These are phyloP conservation scores for Thymus quinquecostatus DNA, from an alignment of 257 asterid species.

Conservation along the genomic window DNA sequence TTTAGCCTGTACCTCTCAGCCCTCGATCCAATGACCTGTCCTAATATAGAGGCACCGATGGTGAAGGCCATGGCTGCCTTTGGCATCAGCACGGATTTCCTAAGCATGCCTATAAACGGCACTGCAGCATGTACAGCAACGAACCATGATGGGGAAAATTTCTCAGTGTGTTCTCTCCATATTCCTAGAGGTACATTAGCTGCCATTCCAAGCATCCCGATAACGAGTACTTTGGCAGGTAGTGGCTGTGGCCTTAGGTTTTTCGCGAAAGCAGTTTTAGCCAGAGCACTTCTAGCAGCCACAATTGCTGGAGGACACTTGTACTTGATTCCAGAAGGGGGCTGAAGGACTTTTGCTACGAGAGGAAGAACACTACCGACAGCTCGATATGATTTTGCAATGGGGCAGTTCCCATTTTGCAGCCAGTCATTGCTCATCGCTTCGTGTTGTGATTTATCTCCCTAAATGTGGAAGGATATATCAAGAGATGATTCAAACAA, in stretches of 20 bases:
- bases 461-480: conserved; percentile 47
- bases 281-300: conserved; percentile 79
- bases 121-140: conserved; percentile 94
- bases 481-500: conserved; percentile 2
- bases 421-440: conserved; percentile 83
- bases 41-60: conserved; percentile 84
- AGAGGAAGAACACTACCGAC: conserved; percentile 79
- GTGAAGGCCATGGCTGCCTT: conserved; percentile 94
- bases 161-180: conserved; percentile 92
- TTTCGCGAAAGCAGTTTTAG: conserved; percentile 81
- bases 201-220: conserved; percentile 84
- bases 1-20: conserved; percentile 84
- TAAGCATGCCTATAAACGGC: conserved; percentile 87
- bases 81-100: conserved; percentile 89
- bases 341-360: conserved; percentile 79
- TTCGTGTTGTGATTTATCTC: conserved; percentile 64
- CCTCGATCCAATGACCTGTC: conserved; percentile 90
- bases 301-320: conserved; percentile 82
- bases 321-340: conserved; percentile 76
- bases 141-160: conserved; percentile 90
- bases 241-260: conserved; percentile 91
- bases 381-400: conserved; percentile 90
- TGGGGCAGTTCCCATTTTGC: conserved; percentile 84
- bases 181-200: conserved; percentile 85
- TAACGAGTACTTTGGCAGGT: conserved; percentile 70